phyloP scores from a whole-genome alignment of 805 yeast species.

The Saturnispora ahearnii region DNA sequence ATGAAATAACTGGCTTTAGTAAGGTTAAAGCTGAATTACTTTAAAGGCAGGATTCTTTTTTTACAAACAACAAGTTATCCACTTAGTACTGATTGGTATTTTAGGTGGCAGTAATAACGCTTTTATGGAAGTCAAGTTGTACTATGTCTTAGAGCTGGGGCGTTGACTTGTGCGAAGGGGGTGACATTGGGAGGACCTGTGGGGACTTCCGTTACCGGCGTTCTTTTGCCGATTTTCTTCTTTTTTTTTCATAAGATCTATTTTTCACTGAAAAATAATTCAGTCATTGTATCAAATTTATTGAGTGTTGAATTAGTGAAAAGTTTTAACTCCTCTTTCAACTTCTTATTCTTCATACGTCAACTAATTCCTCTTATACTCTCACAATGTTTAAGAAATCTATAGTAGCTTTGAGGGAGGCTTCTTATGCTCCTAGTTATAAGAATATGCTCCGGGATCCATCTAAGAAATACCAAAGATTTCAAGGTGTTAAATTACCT shows the following conservation, averaged over 20 bases:
- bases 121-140: neutral
- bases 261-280: neutral
- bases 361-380: neutral
- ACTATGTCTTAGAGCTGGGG: neutral
- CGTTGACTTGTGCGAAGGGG: neutral
- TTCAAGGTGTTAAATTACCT: slow-evolving; percentile 44
- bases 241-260: neutral
- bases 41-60: neutral
- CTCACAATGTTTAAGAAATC: slow-evolving; percentile 24
- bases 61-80: neutral
- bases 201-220: neutral
- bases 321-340: neutral
- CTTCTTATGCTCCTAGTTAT: slow-evolving; percentile 22
- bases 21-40: neutral
- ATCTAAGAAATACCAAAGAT: slow-evolving; percentile 49
- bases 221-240: neutral
- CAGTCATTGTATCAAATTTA: neutral
- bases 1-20: neutral
- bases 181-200: neutral
- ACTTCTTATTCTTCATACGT: neutral
- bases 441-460: slow-evolving; percentile 63
- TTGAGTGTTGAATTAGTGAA: neutral
- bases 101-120: too few species aligned
- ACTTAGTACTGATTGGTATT: too few species aligned
- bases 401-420: slow-evolving; percentile 21